These are phyloP conservation scores for Collybia nuda DNA, from an alignment of 768 basidiomycete genomes.

Conservation along the genomic window DNA sequence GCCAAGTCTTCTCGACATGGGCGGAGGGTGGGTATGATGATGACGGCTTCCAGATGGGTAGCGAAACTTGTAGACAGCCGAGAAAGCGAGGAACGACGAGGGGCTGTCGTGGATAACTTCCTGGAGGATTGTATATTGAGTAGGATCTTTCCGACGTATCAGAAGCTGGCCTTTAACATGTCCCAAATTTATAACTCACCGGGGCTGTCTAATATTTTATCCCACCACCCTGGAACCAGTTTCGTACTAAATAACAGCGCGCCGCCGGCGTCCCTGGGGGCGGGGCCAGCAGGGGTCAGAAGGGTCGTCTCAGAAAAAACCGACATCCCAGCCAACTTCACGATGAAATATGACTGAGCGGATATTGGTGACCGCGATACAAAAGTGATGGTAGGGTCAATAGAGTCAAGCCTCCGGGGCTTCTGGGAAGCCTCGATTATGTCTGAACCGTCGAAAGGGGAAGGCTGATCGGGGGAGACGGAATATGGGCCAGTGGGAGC, in stretches of 20 bases:
- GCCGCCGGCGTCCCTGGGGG: constrained; percentile 17
- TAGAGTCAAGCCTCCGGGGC: constrained; percentile 53
- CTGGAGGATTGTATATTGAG: constrained; percentile 65
- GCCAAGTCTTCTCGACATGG: constrained; percentile 7
- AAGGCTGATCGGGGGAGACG: not conserved
- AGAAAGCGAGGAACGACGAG: constrained; percentile 41
- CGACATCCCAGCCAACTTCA: constrained; percentile 46
- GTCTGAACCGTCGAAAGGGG: constrained; percentile 7
- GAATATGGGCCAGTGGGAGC: constrained; percentile 10
- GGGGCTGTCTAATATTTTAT: constrained; percentile 52
- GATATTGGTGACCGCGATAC: constrained; percentile 44
- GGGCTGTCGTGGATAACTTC: constrained; percentile 46
- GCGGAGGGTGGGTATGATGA: constrained; percentile 12
- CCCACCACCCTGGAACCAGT: constrained; percentile 68
- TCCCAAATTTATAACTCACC: constrained; percentile 38
- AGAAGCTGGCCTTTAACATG: constrained; percentile 1
- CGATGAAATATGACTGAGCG: constrained; percentile 56
- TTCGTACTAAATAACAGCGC: constrained; percentile 56
- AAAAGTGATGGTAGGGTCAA: constrained; percentile 71
- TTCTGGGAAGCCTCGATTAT: constrained; percentile 37
- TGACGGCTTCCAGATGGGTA: constrained; percentile 26
- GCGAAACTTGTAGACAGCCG: constrained; percentile 58
- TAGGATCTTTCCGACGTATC: constrained; percentile 50
- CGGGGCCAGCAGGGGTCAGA: constrained; percentile 26
- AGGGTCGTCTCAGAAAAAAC: constrained; percentile 52